Evolutionary conservation across 768 basidiomycete species (phyloP).

Genomic region (Kondoa malvinella): DNA sequence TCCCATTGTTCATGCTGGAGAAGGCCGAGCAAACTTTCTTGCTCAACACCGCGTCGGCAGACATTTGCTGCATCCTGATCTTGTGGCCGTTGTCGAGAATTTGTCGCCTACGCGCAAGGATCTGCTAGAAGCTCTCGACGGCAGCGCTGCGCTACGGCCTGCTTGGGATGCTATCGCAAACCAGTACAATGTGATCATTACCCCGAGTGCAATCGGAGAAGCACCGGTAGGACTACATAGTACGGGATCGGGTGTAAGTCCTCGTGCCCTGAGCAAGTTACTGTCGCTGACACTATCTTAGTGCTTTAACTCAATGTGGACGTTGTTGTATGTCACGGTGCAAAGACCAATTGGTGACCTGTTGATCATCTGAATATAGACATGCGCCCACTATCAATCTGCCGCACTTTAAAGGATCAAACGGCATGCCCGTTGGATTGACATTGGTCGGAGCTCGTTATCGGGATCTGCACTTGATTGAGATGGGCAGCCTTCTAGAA

Average conservation of each 20-base stretch:
- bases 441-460: conserved; percentile 29
- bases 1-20: conserved; percentile 17
- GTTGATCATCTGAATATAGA: not conserved
- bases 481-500: too few relatives aligned
- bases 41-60: conserved; percentile 24
- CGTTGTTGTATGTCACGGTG: not conserved
- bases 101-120: conserved; percentile 16
- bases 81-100: conserved; percentile 26
- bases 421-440: conserved; percentile 29
- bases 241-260: conserved; percentile 17
- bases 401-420: conserved; percentile 27
- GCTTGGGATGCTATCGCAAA: conserved; percentile 27
- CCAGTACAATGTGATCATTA: conserved; percentile 28
- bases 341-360: not conserved
- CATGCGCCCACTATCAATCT: conserved; percentile 25
- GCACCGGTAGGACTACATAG: conserved; percentile 24
- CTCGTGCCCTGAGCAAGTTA: not conserved
- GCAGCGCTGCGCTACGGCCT: conserved; percentile 25
- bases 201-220: conserved; percentile 27
- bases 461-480: conserved; percentile 25
- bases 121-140: conserved; percentile 27
- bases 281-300: not conserved
- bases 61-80: conserved; percentile 18
- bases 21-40: conserved; percentile 26
- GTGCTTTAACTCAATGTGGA: not conserved